These are phyloP conservation scores for Suillus variegatus DNA, from an alignment of 768 basidiomycete species.

Conservation along the genomic window DNA sequence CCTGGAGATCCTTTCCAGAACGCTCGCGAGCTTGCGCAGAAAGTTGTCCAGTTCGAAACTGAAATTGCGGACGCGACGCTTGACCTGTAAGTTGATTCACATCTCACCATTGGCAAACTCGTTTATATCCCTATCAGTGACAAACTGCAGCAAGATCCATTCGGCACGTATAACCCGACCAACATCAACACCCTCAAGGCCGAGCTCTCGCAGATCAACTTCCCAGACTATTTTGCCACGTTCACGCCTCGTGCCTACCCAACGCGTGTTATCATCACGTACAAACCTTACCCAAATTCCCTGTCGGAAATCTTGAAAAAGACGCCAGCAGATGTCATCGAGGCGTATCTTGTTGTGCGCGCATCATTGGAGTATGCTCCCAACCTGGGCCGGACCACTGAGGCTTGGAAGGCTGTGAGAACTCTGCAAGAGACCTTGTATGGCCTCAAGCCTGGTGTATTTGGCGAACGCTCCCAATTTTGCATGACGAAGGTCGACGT, in stretches of 20 bases:
- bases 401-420: constrained; percentile 76
- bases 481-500: constrained; percentile 75
- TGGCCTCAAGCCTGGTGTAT: constrained; percentile 86
- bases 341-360: constrained; percentile 85
- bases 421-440: constrained; percentile 69
- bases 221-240: constrained; percentile 82
- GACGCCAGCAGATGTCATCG: constrained; percentile 70
- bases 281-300: constrained; percentile 72
- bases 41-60: constrained; percentile 78
- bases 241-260: constrained; percentile 82
- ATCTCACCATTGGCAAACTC: background rate
- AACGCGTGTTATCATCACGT: constrained; percentile 74
- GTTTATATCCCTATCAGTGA: constrained; percentile 43
- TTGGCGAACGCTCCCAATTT: constrained; percentile 81
- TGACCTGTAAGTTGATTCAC: constrained; percentile 58
- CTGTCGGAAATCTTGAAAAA: constrained; percentile 68
- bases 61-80: constrained; percentile 76
- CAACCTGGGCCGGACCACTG: constrained; percentile 72
- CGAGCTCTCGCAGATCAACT: constrained; percentile 74
- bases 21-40: constrained; percentile 64
- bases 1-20: constrained; percentile 38
- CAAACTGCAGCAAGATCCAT: constrained; percentile 74
- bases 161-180: constrained; percentile 86
- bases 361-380: constrained; percentile 68
- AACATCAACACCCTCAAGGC: constrained; percentile 67